Evolutionary conservation across 805 yeast genomes (phyloP), one percentile per base, ranked within the genome.

Genomic region (Wickerhamomyces bovis): DNA sequence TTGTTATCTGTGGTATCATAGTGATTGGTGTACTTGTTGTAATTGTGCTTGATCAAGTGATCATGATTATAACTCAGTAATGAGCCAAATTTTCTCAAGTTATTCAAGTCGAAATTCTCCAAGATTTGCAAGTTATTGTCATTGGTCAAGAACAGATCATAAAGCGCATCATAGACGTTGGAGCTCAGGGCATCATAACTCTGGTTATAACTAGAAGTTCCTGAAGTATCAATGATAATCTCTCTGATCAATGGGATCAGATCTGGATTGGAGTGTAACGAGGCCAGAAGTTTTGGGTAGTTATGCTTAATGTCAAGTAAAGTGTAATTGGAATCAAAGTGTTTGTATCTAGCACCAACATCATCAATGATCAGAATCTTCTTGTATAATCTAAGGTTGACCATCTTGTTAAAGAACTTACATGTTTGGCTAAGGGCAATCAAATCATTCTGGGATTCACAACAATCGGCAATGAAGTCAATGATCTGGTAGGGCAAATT

Each of bases 401-500:
- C 56, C 53, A 63, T 51, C 26, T 43, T 52, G 46, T 59, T 56
- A 49, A 63, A 60, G 42, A 55, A 53, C 38, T 51, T 48, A 42
- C 64, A 60, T 3, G 64, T 55, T 42, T 41, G 56, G 10, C 55
- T 47, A 41, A 62, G 45, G 21, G 52, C 46, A 39, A 62, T 55
- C 35, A 63, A 47, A 35, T 63, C 67, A 21, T 43, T 47, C 43
- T 61, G 65, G 1, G 57, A 47, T 26, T 56, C 64, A 21, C 54
- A 51, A 44, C 63, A 60, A 43, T 57, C 57, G 1, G 61, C 46
- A 22, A 60, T 59, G 43, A 60, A 58, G 41, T 57, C 60, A 18
- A 60, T 59, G 21, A 60, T 55, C 23, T 53, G 62, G 44, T 44
- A 60, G 3, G 64, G 64, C 41, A 60, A 44, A 47, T 59, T 57